phyloP scores from a whole-genome alignment of 2,329 filamentous ascomycete genomes.

The Nemania serpens region DNA sequence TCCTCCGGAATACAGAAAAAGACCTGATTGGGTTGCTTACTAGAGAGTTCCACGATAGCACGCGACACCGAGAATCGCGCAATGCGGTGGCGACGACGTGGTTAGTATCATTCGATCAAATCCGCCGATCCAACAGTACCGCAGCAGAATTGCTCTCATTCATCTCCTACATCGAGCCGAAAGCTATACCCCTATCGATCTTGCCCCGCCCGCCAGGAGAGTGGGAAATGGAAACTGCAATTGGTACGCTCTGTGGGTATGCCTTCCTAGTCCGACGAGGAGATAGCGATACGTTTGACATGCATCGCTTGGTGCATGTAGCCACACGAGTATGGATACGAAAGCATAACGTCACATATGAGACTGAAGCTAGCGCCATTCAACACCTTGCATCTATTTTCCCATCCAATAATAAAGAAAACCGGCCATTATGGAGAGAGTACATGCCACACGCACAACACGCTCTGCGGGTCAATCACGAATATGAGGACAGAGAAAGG shows the following conservation, averaged over 20 bases:
- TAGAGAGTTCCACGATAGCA: slow-evolving; percentile 42
- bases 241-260: slow-evolving; percentile 43
- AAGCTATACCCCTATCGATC: slow-evolving; percentile 45
- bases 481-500: slow-evolving; percentile 24
- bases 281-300: slow-evolving; percentile 40
- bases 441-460: slow-evolving; percentile 41
- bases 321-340: slow-evolving; percentile 40
- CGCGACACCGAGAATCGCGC: slow-evolving; percentile 39
- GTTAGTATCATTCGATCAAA: slow-evolving; percentile 48
- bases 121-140: slow-evolving; percentile 34
- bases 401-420: slow-evolving; percentile 8
- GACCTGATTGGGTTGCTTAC: slow-evolving; percentile 41
- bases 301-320: slow-evolving; percentile 46
- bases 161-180: slow-evolving; percentile 47
- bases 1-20: slow-evolving; percentile 41
- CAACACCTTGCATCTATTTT: slow-evolving; percentile 13
- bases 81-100: slow-evolving; percentile 46
- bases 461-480: slow-evolving; percentile 30
- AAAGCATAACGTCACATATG: slow-evolving; percentile 11
- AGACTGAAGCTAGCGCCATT: slow-evolving; percentile 1
- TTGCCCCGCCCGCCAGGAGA: slow-evolving; percentile 31
- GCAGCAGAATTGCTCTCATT: slow-evolving; percentile 47
- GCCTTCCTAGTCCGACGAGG: slow-evolving; percentile 39
- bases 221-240: slow-evolving; percentile 32
- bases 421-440: slow-evolving; percentile 31